Percentiles rank a stretch among this genome's conserved stretches.
Evolutionary conservation across 805 yeast genomes (phyloP).

Genomic region (Spathaspora gorwiae): DNA sequence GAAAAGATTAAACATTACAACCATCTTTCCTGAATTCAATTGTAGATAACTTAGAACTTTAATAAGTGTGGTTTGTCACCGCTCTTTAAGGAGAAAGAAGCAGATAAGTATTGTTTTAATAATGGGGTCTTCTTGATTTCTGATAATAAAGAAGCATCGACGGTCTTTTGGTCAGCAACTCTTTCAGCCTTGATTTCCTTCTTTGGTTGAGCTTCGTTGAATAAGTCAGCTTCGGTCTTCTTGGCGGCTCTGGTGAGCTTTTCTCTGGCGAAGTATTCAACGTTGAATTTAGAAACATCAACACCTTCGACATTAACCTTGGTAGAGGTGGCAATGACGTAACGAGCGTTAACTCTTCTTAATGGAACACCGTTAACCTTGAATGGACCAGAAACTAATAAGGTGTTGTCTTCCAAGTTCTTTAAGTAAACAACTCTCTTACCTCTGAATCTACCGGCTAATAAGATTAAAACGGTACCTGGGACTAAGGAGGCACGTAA

Average conservation of each 20-base stretch:
- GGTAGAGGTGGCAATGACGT: conserved; percentile 98
- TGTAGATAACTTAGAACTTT: conserved; percentile 66
- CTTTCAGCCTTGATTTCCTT: conserved; percentile 89
- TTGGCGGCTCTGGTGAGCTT: conserved; percentile 66
- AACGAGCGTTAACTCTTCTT: conserved; percentile 98
- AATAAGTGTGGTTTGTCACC: conserved; percentile 98
- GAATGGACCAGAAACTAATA: conserved; percentile 98
- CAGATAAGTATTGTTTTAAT: conserved; percentile 92
- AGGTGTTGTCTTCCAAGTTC: conserved; percentile 95
- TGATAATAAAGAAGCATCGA: conserved; percentile 86
- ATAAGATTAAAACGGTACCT: conserved; percentile 94
- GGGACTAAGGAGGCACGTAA: conserved; percentile 94
- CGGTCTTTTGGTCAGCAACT: conserved; percentile 80
- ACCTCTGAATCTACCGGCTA: conserved; percentile 99
- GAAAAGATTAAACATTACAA: too few relatives aligned
- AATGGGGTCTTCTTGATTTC: conserved; percentile 97
- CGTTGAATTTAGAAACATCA: conserved; percentile 87
- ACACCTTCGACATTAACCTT: conserved; percentile 73
- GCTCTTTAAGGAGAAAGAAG: conserved; percentile 93
- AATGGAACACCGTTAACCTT: conserved; percentile 99
- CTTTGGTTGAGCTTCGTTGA: conserved; percentile 72
- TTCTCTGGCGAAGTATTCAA: conserved; percentile 95
- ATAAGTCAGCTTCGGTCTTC: conserved; percentile 91
- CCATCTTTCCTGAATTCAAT: neutral
- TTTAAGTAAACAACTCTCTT: conserved; percentile 98